A percentile compares a stretch with the other conserved stretches of the same genome.
Evolutionary conservation across 2,329 filamentous ascomycete genomes (phyloP).

Genomic region (Alternaria infectoria): DNA sequence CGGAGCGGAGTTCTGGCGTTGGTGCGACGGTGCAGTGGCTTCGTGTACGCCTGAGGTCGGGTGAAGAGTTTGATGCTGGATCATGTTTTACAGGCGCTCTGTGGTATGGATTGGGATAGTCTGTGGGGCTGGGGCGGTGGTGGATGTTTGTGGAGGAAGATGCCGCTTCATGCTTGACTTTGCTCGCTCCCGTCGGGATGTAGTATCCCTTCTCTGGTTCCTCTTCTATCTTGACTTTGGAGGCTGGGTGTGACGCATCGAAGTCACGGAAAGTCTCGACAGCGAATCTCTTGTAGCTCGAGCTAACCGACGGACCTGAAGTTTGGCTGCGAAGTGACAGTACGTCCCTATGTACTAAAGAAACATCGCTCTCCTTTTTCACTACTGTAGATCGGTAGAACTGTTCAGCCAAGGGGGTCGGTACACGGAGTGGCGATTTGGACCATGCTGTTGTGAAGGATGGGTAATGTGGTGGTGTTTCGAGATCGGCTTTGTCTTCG

Average conservation of each 20-base stretch:
- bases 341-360: not conserved
- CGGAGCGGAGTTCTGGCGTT: constrained; percentile 71
- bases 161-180: not conserved
- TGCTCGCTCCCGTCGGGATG: not conserved
- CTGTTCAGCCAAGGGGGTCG: not conserved
- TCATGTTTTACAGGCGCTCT: not conserved
- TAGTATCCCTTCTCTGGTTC: not conserved
- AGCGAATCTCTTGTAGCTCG: not conserved
- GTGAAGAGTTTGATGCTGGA: not conserved
- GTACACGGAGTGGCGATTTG: not conserved
- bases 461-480: not conserved
- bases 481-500: not conserved
- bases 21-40: constrained; percentile 44
- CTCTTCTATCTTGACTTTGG: not conserved
- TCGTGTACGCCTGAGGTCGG: not conserved
- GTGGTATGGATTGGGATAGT: not conserved
- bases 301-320: not conserved
- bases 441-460: not conserved
- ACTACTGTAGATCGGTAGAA: not conserved
- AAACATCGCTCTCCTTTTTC: not conserved
- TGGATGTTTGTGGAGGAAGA: not conserved
- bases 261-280: constrained; percentile 19
- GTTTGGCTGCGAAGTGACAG: not conserved
- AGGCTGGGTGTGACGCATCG: not conserved
- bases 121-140: not conserved